Evolutionary conservation across 2,329 filamentous ascomycete genomes (phyloP).

Genomic region (Thelonectria blattea): DNA sequence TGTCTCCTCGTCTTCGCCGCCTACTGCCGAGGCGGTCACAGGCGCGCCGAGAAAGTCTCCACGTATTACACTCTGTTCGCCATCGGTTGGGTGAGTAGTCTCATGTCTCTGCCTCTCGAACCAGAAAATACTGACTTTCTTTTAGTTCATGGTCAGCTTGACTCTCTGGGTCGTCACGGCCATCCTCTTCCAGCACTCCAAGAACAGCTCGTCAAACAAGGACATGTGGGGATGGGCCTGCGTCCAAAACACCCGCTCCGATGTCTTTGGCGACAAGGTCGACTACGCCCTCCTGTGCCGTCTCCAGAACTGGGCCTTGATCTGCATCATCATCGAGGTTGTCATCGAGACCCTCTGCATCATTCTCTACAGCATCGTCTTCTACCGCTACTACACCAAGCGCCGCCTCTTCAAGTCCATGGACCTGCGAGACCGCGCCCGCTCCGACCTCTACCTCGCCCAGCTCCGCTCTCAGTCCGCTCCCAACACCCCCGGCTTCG

Average conservation of each 20-base stretch:
- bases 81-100: conserved; percentile 68
- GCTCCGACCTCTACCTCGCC: conserved; percentile 92
- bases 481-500: conserved; percentile 92
- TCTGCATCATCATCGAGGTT: conserved; percentile 97
- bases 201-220: conserved; percentile 72
- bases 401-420: conserved; percentile 94
- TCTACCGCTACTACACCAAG: conserved; percentile 98
- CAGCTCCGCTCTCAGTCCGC: conserved; percentile 85
- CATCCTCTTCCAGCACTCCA: conserved; percentile 80
- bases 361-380: conserved; percentile 89
- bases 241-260: conserved; percentile 79
- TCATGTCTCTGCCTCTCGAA: background rate
- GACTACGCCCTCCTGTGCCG: conserved; percentile 91
- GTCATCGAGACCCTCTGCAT: conserved; percentile 92
- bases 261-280: conserved; percentile 80
- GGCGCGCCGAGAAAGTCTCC: conserved; percentile 86
- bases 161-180: conserved; percentile 91
- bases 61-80: conserved; percentile 97
- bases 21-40: conserved; percentile 89
- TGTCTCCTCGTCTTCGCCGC: conserved; percentile 81
- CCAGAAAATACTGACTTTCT: conserved; percentile 10
- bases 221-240: conserved; percentile 99
- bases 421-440: conserved; percentile 91
- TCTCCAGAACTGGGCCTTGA: conserved; percentile 89
- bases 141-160: conserved; percentile 82